Base-by-base conservation (phyloP, 345 rosid genomes). In the Gossypium arboreum region DNA sequence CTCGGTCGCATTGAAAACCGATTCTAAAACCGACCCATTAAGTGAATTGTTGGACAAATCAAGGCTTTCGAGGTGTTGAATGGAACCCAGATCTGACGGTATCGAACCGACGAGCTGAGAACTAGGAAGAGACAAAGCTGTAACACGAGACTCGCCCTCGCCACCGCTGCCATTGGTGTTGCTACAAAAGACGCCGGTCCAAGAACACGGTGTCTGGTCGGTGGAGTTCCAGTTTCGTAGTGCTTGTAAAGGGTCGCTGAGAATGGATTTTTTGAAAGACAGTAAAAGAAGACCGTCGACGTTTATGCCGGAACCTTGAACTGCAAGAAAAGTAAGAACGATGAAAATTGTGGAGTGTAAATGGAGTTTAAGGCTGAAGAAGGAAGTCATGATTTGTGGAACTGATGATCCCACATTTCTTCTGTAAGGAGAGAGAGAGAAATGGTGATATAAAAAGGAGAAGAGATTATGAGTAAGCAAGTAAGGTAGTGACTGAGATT, bases 21-120 rank as follows among this genome's bases (percentile, higher is more conserved):
- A 81, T 2, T 71, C 56, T 0, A 98, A 91, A 73, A 95, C 83
- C 27, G 98, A 85, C 18, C 97, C 97, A 62, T 90, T 92, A 16
- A 95, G 83, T 12, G 84, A 89, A 82, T 93, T 95, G 87, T 89
- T 89, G 55, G 97, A 92, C 0, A 93, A 87, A 68, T 95, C 90
- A 63, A 95, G 92, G 6, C 51, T 81, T 73, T 82, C 89, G 22
- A 95, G 93, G 67, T 75, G 69, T 59, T 56, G 51, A 68, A 93
- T 82, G 74, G 84, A 78, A 50, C 93, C 93, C 68, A 93, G 83
- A 81, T 87, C 84, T 16, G 94, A 83, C 20, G 98, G 93, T 54
- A 95, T 86, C 2, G 92, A 84, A 12, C 97, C 99, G 20, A 81
- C 79, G 29, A 95, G 93, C 72, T 81, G 88, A 61, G 87, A 89